Conservation (phyloP, 176 grass and related monocot species). For the Tuctoria greenei region DNA sequence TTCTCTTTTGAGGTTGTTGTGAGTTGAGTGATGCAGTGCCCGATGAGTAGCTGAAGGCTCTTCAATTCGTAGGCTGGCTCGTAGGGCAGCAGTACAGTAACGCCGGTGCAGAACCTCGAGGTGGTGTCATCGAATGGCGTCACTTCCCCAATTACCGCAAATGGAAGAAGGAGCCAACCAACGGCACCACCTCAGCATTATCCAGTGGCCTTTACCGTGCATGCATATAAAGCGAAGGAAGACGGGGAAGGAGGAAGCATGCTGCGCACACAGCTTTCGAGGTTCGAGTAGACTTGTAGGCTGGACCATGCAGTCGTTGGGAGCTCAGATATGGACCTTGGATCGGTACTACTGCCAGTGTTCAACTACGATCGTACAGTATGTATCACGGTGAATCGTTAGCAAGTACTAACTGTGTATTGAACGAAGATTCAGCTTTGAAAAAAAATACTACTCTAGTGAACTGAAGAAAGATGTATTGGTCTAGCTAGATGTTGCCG, state of each 20-base stretch:
- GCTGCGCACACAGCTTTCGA: constrained; percentile 15
- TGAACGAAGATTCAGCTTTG: too few relatives aligned
- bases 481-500: background rate
- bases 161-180: constrained; percentile 33
- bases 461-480: background rate
- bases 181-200: constrained; percentile 27
- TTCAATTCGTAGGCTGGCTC: constrained; percentile 19
- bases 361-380: background rate
- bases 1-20: constrained; percentile 24
- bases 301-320: constrained; percentile 32
- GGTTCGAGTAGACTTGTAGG: constrained; percentile 24
- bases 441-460: too few relatives aligned
- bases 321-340: background rate
- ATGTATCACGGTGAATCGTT: constrained; percentile 19
- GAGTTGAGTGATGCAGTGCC: constrained; percentile 4
- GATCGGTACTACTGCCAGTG: background rate
- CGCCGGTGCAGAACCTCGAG: constrained; percentile 31
- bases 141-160: constrained; percentile 28
- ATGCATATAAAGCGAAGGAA: constrained; percentile 12
- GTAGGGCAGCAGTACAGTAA: constrained; percentile 33
- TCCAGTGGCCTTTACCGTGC: constrained; percentile 29
- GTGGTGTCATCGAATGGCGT: constrained; percentile 11
- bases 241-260: constrained; percentile 19
- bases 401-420: background rate
- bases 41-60: constrained; percentile 27